phyloP scores from a whole-genome alignment of 768 basidiomycete genomes.

The Boletus subcaerulescens region DNA sequence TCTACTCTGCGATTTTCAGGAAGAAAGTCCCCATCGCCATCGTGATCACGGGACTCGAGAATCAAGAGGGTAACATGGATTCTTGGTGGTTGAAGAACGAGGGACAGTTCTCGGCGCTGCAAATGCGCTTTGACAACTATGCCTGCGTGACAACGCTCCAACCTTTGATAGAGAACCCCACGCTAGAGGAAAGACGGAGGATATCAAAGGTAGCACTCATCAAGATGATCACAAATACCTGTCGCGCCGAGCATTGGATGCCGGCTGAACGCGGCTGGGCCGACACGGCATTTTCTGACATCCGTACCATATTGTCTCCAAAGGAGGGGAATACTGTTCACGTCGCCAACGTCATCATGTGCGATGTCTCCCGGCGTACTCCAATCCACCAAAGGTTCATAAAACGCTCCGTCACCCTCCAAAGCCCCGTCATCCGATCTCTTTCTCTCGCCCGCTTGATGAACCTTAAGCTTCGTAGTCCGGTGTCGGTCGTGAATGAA shows the following conservation, averaged over 20 bases:
- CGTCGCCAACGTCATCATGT: slow-evolving; percentile 23
- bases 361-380: slow-evolving; percentile 12
- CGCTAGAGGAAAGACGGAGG: slow-evolving; percentile 12
- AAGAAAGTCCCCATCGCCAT: slow-evolving; percentile 38
- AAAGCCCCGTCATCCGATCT: slow-evolving; percentile 11
- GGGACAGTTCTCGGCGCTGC: slow-evolving; percentile 23
- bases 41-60: slow-evolving; percentile 39
- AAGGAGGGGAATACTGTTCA: background rate
- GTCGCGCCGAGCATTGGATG: slow-evolving; percentile 24
- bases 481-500: slow-evolving; percentile 3
- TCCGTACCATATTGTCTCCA: slow-evolving; percentile 17
- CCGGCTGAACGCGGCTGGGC: slow-evolving; percentile 23
- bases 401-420: slow-evolving; percentile 17
- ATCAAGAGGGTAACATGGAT: slow-evolving; percentile 29
- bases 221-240: slow-evolving; percentile 20
- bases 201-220: slow-evolving; percentile 21
- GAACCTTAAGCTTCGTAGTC: slow-evolving; percentile 10
- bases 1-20: slow-evolving; percentile 38
- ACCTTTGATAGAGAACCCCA: slow-evolving; percentile 4
- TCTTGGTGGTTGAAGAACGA: slow-evolving; percentile 31
- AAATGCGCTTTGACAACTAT: slow-evolving; percentile 34
- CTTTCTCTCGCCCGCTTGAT: slow-evolving; percentile 2
- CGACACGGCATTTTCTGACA: slow-evolving; percentile 19
- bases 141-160: slow-evolving; percentile 39
- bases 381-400: background rate